Conservation (phyloP, 2,329 filamentous ascomycete species). For the Emmonsia crescens region DNA sequence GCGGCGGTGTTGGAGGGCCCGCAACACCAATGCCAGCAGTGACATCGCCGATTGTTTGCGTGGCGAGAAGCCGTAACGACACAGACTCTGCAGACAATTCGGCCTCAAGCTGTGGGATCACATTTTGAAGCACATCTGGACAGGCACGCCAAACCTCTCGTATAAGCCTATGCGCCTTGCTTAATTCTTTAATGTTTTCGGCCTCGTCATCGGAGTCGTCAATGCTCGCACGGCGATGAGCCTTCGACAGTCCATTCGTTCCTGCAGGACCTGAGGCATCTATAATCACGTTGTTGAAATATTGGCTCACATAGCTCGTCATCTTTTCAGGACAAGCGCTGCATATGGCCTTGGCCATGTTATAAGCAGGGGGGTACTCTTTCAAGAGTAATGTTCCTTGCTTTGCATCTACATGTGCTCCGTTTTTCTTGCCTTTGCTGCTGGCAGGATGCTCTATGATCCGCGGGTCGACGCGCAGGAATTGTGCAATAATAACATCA, state of each 20-base stretch:
- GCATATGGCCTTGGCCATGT: conserved; percentile 93
- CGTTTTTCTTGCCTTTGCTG: conserved; percentile 46
- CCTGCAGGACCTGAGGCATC: conserved; percentile 59
- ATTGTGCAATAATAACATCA: conserved; percentile 91
- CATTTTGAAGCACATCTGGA: conserved; percentile 78
- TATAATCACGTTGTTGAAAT: conserved; percentile 93
- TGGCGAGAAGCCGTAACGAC: conserved; percentile 74
- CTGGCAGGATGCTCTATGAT: conserved; percentile 34
- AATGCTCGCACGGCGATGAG: conserved; percentile 38
- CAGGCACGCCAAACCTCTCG: conserved; percentile 90
- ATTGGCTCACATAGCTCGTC: conserved; percentile 86
- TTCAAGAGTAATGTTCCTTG: conserved; percentile 78
- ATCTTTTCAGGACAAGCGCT: conserved; percentile 85
- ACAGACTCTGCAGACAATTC: conserved; percentile 86
- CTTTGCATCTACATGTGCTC: conserved; percentile 53
- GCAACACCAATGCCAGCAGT: conserved; percentile 87
- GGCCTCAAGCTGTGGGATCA: conserved; percentile 85
- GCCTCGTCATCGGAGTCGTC: conserved; percentile 60
- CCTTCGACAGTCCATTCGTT: conserved; percentile 42
- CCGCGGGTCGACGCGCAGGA: conserved; percentile 72
- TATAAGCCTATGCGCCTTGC: conserved; percentile 79
- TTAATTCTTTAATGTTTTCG: conserved; percentile 74
- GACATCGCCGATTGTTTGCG: conserved; percentile 91
- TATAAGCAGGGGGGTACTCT: conserved; percentile 82
- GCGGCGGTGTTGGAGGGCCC: conserved; percentile 62